Conservation (phyloP, 2,329 filamentous ascomycete species). For the Pseudogymnoascus sp. region DNA sequence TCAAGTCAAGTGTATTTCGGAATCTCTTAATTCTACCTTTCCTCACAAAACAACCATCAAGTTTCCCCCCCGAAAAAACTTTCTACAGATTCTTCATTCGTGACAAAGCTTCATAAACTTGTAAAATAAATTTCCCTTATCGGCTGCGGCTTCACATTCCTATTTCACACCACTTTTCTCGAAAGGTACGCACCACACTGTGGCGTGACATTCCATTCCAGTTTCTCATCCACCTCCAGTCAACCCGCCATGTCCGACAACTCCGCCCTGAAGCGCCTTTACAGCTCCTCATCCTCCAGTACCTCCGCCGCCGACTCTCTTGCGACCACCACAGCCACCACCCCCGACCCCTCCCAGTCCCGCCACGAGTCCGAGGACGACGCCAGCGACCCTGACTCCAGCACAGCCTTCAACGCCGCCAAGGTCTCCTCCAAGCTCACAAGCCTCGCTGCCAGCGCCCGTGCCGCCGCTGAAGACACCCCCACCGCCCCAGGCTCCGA, state of each 20-base stretch:
- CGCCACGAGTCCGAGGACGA: not conserved
- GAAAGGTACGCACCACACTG: not conserved
- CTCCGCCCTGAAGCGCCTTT: not conserved
- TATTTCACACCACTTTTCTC: not conserved
- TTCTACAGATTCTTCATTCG: not conserved
- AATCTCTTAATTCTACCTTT: not conserved
- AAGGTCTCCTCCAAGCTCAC: not conserved
- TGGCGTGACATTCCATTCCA: slow-evolving; percentile 2
- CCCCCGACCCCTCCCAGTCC: not conserved
- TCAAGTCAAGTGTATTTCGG: not conserved
- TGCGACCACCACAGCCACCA: not conserved
- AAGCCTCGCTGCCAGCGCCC: not conserved
- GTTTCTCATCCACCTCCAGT: not conserved
- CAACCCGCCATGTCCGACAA: slow-evolving; percentile 1
- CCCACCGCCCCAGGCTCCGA: not conserved
- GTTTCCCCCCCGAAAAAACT: not conserved
- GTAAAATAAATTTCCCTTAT: not conserved
- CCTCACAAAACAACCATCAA: not conserved
- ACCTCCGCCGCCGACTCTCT: not conserved
- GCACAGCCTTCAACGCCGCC: not conserved
- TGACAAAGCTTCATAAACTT: not conserved
- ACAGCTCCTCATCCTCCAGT: not conserved
- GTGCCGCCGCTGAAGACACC: not conserved
- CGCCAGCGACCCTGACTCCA: not conserved
- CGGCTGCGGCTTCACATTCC: not conserved